Conservation (phyloP, 805 yeast species). For the Pichia insulana region DNA sequence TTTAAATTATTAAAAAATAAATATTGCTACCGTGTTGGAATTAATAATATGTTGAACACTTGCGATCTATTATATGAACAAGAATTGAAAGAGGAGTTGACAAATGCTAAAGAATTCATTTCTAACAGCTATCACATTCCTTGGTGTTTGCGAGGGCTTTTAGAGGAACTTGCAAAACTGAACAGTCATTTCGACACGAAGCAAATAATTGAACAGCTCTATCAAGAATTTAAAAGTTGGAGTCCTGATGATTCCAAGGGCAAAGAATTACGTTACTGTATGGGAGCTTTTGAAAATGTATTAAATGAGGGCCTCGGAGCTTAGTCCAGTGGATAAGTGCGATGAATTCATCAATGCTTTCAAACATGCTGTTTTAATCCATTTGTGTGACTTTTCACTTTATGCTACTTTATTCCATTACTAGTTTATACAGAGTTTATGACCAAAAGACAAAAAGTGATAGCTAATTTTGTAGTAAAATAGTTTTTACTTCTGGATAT, state of each 20-base stretch:
- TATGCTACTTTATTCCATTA: no score
- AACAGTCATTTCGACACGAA: conserved; percentile 43
- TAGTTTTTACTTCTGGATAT: no score
- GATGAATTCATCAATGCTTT: no score
- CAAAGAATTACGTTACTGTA: conserved; percentile 65
- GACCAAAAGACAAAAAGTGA: no score
- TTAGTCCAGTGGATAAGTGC: neutral
- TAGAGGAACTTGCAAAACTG: conserved; percentile 48
- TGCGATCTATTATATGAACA: conserved; percentile 41
- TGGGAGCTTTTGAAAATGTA: conserved; percentile 23
- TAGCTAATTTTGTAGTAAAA: no score
- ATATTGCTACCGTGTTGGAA: conserved; percentile 69
- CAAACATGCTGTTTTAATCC: no score
- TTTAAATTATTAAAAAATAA: conserved; percentile 48
- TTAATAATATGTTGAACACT: conserved; percentile 68
- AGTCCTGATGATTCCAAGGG: conserved; percentile 69
- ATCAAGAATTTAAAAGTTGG: conserved; percentile 70
- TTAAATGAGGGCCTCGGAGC: conserved; percentile 8
- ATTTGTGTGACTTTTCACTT: no score
- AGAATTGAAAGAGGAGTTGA: conserved; percentile 26
- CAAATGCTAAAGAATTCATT: conserved; percentile 41
- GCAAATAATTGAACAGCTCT: conserved; percentile 32
- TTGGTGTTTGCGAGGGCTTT: conserved; percentile 83
- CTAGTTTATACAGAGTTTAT: no score
- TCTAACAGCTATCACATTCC: conserved; percentile 82